Evolutionary conservation across 805 yeast genomes (phyloP), one percentile per base, ranked within the genome.

Genomic region (Tetrapisispora namnaoensis): DNA sequence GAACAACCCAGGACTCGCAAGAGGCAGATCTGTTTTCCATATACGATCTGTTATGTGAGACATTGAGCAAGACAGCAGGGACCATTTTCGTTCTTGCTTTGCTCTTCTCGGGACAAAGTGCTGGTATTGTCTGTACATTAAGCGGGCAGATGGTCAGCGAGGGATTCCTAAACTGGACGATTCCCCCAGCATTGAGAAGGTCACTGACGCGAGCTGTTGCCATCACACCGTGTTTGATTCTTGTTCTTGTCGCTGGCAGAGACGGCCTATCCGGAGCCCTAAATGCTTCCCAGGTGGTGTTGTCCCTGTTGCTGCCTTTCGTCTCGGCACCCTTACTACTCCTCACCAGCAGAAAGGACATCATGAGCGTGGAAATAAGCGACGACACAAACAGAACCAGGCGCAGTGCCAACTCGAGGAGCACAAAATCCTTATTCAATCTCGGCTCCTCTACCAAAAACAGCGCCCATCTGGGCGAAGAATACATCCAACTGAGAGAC

Each of bases 101-200:
- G 56, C 69, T 90, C 41, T 83, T 86, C 51, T 82, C 91, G 37
- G 97, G 97, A 13, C 89, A 89, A 60, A 81, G 90, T 63, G 96
- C 96, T 1, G 97, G 96, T 36, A 86, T 91, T 32, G 95, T 89
- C n/a, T 88, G 95, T 63, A 89, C 97, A 0, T 72, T 89, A 53
- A 89, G 96, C 9, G 95, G 96, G 17, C 97, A 89, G 65, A 87
- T 88, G 87, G 93, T 89, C 11, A 82, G 87, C 62, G 97, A 89
- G 66, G 97, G 97, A 2, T 90, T 88, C 59, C 72, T 86, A 40
- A 76, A 77, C 54, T 86, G 95, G 86, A 71, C 83, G 9, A 73
- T 89, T 46, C 79, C 88, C 16, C 96, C 96, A 5, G 86, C 86
- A 46, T 67, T 85, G 11, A 76, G 95, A 58, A 74, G 97, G 51